Conservation (phyloP, 768 basidiomycete genomes). For the Lyophyllum shimeji region DNA sequence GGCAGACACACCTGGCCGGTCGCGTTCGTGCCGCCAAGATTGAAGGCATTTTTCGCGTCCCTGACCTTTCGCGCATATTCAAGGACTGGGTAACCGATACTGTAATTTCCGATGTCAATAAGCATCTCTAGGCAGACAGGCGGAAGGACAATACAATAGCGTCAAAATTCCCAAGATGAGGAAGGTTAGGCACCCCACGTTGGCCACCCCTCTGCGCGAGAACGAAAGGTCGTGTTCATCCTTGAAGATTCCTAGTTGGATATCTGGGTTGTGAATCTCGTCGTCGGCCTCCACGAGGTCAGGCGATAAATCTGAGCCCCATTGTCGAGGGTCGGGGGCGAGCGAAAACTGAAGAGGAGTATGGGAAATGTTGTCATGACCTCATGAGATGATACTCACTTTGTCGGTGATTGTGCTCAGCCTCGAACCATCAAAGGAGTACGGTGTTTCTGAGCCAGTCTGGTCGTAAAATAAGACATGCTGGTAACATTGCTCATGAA, state of each 20-base stretch:
- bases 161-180: slow-evolving; percentile 47
- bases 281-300: slow-evolving; percentile 67
- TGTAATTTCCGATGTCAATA: slow-evolving; percentile 10
- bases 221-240: slow-evolving; percentile 41
- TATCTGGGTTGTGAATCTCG: slow-evolving; percentile 67
- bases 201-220: slow-evolving; percentile 63
- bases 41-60: slow-evolving; percentile 19
- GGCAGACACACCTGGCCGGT: slow-evolving; percentile 53
- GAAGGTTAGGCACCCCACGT: slow-evolving; percentile 68
- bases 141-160: slow-evolving; percentile 52
- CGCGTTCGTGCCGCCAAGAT: slow-evolving; percentile 60
- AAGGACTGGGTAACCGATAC: slow-evolving; percentile 50
- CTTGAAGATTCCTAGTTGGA: slow-evolving; percentile 23
- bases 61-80: slow-evolving; percentile 19
- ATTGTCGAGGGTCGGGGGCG: slow-evolving; percentile 61
- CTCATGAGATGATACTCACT: slow-evolving; percentile 24
- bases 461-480: slow-evolving; percentile 5
- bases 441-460: slow-evolving; percentile 41
- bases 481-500: not conserved
- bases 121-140: not conserved
- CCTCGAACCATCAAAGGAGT: slow-evolving; percentile 42
- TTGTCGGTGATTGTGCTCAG: slow-evolving; percentile 45
- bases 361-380: not conserved
- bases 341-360: slow-evolving; percentile 51
- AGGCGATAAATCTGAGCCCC: slow-evolving; percentile 61